These are phyloP conservation scores for Vavraia culicis DNA, from an alignment of 371 early-diverging fungal genomes.

Conservation along the genomic window DNA sequence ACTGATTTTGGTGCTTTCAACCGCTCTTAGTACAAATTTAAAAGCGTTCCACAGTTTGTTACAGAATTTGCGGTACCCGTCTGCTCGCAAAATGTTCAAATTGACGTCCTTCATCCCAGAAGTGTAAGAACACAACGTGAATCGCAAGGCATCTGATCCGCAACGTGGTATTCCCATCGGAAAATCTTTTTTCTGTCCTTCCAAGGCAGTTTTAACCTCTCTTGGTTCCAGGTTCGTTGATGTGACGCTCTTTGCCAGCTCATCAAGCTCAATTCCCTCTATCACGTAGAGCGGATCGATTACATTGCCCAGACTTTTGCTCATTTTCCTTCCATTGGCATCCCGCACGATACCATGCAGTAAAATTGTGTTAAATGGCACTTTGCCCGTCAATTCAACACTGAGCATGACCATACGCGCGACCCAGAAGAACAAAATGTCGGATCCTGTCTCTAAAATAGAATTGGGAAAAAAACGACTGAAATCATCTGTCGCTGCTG, in stretches of 20 bases:
- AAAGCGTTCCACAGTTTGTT: constrained; percentile 96
- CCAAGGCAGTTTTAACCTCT: constrained; percentile 56
- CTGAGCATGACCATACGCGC: constrained; percentile 98
- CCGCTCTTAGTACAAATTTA: constrained; percentile 58
- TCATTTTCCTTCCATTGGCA: constrained; percentile 97
- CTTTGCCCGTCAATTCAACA: constrained; percentile 67
- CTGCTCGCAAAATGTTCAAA: constrained; percentile 76
- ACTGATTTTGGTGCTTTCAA: constrained; percentile 26
- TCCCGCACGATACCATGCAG: constrained; percentile 97
- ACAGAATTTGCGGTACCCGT: constrained; percentile 92
- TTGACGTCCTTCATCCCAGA: constrained; percentile 70
- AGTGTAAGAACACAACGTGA: constrained; percentile 73
- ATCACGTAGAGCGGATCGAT: constrained; percentile 95
- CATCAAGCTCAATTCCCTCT: constrained; percentile 59
- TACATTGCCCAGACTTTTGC: constrained; percentile 88
- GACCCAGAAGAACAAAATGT: constrained; percentile 99
- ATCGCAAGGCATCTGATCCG: constrained; percentile 94
- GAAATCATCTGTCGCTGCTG: constrained; percentile 50
- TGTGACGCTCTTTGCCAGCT: constrained; percentile 53
- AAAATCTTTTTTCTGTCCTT: constrained; percentile 59
- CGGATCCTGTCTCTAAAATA: constrained; percentile 87
- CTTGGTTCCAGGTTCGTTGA: constrained; percentile 63
- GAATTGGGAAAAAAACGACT: constrained; percentile 68
- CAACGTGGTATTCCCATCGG: constrained; percentile 92
- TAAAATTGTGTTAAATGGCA: constrained; percentile 64